Evolutionary conservation across 352 stramenopile species (phyloP).

Genomic region (Phytophthora pisi): DNA sequence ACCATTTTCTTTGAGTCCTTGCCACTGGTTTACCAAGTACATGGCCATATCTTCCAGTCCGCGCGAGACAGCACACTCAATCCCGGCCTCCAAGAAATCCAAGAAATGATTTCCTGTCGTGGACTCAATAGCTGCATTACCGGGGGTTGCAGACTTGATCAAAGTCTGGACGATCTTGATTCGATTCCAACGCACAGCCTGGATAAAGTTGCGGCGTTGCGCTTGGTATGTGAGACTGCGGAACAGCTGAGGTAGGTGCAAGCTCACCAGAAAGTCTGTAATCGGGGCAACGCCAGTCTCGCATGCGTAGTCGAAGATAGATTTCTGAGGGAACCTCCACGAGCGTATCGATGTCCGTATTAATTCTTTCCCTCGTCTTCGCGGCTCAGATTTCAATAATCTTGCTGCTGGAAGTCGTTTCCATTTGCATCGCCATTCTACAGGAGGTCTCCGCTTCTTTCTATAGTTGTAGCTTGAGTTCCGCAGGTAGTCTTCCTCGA

Average conservation of each 20-base stretch:
- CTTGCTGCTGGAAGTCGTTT: conserved; percentile 17
- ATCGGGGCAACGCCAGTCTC: conserved; percentile 39
- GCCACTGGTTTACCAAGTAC: conserved; percentile 57
- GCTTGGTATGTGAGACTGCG: conserved; percentile 43
- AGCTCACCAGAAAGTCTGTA: conserved; percentile 34
- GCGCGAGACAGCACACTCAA: conserved; percentile 63
- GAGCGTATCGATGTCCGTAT: conserved; percentile 39
- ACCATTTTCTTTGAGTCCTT: conserved; percentile 49
- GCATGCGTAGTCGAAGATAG: conserved; percentile 48
- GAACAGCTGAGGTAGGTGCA: conserved; percentile 40
- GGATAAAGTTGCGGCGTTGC: conserved; percentile 62
- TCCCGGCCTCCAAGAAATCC: conserved; percentile 63
- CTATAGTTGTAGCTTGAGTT: conserved; percentile 52
- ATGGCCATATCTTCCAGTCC: conserved; percentile 72
- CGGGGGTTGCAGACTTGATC: conserved; percentile 23
- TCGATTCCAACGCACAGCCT: conserved; percentile 65
- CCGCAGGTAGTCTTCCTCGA: conserved; percentile 40
- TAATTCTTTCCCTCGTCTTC: conserved; percentile 24
- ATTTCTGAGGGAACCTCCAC: conserved; percentile 49
- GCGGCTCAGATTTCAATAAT: conserved; percentile 18
- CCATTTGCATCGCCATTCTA: conserved; percentile 35
- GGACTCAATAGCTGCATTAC: conserved; percentile 15
- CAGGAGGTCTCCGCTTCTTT: conserved; percentile 21
- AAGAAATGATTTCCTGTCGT: conserved; percentile 45
- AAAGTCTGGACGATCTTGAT: conserved; percentile 54